phyloP scores from a whole-genome alignment of 2,329 filamentous ascomycete genomes.

The Xylariomycetidae sp. region DNA sequence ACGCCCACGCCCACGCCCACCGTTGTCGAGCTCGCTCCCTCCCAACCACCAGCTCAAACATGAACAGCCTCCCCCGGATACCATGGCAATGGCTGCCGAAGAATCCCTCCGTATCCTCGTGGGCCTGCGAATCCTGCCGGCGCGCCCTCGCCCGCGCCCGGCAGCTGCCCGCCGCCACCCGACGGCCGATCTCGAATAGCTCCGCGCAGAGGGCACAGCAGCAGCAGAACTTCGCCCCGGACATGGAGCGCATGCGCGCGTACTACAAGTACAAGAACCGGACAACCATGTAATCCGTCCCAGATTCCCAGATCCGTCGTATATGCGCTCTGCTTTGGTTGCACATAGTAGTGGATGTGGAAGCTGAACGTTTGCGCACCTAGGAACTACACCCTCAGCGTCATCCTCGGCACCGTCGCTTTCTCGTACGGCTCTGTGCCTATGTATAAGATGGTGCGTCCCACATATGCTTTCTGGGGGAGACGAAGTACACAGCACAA shows the following conservation, averaged over 20 bases:
- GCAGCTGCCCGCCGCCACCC: conserved; percentile 11
- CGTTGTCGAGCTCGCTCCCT: too few species aligned
- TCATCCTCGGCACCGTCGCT: conserved; percentile 73
- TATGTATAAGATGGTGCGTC: conserved; percentile 73
- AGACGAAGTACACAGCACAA: background rate
- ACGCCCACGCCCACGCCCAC: too few species aligned
- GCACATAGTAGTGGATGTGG: conserved; percentile 1
- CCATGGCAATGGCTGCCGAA: conserved; percentile 25
- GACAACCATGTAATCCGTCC: conserved; percentile 53
- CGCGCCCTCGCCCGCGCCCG: conserved; percentile 16
- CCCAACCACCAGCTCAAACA: conserved; percentile 11
- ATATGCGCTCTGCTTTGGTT: conserved; percentile 1
- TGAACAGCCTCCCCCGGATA: conserved; percentile 35
- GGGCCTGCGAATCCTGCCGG: conserved; percentile 26
- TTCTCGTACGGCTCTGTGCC: conserved; percentile 80
- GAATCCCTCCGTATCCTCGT: conserved; percentile 14
- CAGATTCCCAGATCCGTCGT: conserved; percentile 1
- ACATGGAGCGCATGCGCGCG: conserved; percentile 59
- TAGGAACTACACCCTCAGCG: conserved; percentile 69
- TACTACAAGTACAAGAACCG: conserved; percentile 63
- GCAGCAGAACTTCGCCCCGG: conserved; percentile 31
- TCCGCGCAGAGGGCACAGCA: conserved; percentile 20
- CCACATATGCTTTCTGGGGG: too few species aligned
- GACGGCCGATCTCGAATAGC: conserved; percentile 20
- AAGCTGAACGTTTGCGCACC: conserved; percentile 14